Conservation (phyloP, 331 rosid genomes). For the Quercus phellos region DNA sequence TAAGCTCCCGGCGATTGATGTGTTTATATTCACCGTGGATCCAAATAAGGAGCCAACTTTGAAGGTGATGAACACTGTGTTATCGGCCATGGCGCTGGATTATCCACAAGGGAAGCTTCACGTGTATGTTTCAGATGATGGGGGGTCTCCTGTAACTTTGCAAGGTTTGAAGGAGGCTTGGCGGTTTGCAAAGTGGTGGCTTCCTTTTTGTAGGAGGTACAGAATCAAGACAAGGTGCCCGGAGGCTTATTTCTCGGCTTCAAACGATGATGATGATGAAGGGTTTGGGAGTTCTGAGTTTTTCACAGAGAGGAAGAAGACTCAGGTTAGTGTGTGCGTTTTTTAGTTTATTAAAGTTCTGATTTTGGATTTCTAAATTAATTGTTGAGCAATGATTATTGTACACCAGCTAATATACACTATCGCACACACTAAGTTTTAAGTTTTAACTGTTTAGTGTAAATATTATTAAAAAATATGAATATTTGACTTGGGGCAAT, state of each 20-base stretch:
- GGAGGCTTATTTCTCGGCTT: conserved; percentile 41
- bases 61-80: conserved; percentile 62
- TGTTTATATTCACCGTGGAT: conserved; percentile 64
- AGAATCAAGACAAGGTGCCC: conserved; percentile 43
- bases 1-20: conserved; percentile 51
- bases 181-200: conserved; percentile 55
- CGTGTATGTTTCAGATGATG: conserved; percentile 67
- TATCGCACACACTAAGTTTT: too few relatives aligned
- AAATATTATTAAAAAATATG: too few relatives aligned
- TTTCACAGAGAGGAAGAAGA: conserved; percentile 19
- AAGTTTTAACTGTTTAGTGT: too few relatives aligned
- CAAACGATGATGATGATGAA: conserved; percentile 11
- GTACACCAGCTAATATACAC: too few relatives aligned
- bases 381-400: too few relatives aligned
- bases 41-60: conserved; percentile 52
- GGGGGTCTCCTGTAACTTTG: conserved; percentile 46
- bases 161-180: conserved; percentile 40
- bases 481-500: too few relatives aligned
- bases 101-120: conserved; percentile 60
- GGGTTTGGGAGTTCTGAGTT: conserved; percentile 29
- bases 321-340: conserved; percentile 24
- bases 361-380: too few relatives aligned
- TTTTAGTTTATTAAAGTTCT: too few relatives aligned
- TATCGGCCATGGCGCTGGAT: conserved; percentile 74
- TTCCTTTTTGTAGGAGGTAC: conserved; percentile 53